Evolutionary conservation across 1,284 basidiomycete genomes (phyloP), one percentile per base, ranked within the genome.

Genomic region (Apiotrichum sp.): DNA sequence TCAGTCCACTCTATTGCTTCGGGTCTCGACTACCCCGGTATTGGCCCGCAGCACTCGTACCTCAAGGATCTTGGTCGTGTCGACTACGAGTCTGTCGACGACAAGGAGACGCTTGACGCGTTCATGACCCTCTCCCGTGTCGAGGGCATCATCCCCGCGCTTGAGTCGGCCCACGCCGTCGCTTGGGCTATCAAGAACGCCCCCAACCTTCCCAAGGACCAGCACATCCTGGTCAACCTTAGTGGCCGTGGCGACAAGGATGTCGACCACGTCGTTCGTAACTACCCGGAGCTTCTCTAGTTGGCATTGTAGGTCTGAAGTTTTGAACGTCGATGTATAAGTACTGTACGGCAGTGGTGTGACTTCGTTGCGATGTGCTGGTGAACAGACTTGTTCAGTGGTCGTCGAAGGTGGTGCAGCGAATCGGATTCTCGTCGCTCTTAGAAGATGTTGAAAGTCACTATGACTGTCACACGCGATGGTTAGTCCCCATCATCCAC

Each of bases 31-130:
- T 76, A 75, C 58, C 65, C 65, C 66, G 78, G 56, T 73, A 95
- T 98, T 51, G 96, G 96, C 8, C 95, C 96, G 4, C 95, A 99
- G 76, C 93, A 98, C 74, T 88, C 93, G 47, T 96, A 87, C 86
- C 80, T 99, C 71, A 98, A 98, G 77, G 93, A 98, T 71, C 86
- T 86, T 1, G 89, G 89, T 14, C 81, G 96, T 53, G 96, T 93
- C 0, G 89, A 97, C 71, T 98, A 98, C 76, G 83, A 88, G 16
- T 86, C 84, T 7, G 95, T 93, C 4, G 95, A 89, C 1, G 96
- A 98, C 70, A 88, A 95, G 71, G 83, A 99, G 70, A 92, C 92
- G 2, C 80, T 98, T 39, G 81, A 89, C 50, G 96, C 92, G 0
- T 98, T 99, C 83, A 82, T 91, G 63, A 80, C 91, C 75, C 83